phyloP scores from a whole-genome alignment of 78 protist species.

The Dictyostelium brefeldianum region DNA sequence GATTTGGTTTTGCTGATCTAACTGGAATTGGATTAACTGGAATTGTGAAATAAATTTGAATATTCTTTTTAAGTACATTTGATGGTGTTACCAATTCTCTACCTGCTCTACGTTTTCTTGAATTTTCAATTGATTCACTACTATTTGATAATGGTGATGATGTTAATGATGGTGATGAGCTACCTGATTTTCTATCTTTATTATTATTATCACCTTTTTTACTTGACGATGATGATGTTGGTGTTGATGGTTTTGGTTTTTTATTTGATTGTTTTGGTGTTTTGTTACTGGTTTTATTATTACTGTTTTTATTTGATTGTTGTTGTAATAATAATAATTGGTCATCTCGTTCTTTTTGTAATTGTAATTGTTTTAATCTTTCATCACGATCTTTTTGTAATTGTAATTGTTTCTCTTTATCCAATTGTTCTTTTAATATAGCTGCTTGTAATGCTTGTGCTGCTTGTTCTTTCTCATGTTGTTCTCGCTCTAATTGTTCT shows the following conservation, averaged over 20 bases:
- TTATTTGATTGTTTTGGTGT: background rate
- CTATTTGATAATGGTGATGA: background rate
- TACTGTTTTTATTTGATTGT: background rate
- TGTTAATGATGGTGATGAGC: background rate
- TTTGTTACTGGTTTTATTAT: background rate
- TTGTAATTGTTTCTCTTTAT: background rate
- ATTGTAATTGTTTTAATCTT: background rate
- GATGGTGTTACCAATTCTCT: constrained; percentile 20
- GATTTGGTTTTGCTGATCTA: background rate
- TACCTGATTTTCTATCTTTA: background rate
- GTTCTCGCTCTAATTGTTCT: background rate
- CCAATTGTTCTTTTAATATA: background rate
- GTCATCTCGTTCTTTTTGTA: background rate
- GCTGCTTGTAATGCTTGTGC: background rate
- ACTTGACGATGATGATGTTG: background rate
- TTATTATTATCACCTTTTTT: constrained; percentile 3
- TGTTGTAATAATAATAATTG: background rate
- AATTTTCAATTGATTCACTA: background rate
- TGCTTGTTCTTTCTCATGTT: background rate
- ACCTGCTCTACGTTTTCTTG: constrained; percentile 16
- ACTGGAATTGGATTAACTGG: constrained; percentile 14
- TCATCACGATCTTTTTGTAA: background rate
- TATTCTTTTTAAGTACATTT: constrained; percentile 16
- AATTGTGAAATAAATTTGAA: constrained; percentile 33
- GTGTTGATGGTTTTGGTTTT: background rate